Percentiles rank a stretch among this genome's conserved stretches.
Evolutionary conservation across 2,329 filamentous ascomycete genomes (phyloP).

Genomic region (Domatiomyces globalis): DNA sequence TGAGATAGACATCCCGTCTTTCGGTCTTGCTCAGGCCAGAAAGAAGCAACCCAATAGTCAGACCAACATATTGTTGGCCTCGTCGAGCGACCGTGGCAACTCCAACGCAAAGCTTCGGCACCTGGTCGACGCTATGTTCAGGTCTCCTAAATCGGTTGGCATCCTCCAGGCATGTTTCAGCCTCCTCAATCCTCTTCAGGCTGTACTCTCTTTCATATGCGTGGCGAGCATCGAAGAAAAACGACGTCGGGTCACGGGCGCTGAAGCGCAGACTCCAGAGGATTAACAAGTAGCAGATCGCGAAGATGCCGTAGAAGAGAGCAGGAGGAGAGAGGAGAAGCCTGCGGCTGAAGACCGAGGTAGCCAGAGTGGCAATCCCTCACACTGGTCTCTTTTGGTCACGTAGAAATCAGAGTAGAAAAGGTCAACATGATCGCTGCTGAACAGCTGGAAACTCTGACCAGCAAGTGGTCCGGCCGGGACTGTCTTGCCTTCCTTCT

Average conservation of each 20-base stretch:
- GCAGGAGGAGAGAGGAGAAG: too few species aligned
- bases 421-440: too few species aligned
- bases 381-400: too few species aligned
- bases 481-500: background rate
- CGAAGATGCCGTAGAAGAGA: background rate
- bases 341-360: too few species aligned
- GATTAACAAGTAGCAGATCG: background rate
- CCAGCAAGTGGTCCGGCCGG: background rate
- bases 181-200: too few species aligned
- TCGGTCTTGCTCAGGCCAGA: slow-evolving; percentile 30
- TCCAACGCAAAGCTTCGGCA: slow-evolving; percentile 28
- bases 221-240: slow-evolving; percentile 1
- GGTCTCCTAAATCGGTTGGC: background rate
- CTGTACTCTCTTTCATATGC: background rate
- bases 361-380: too few species aligned
- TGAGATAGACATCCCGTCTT: slow-evolving; percentile 28
- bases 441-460: slow-evolving; percentile 6
- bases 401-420: too few species aligned
- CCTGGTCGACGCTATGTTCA: background rate
- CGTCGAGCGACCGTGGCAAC: slow-evolving; percentile 30
- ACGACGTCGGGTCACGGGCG: slow-evolving; percentile 1
- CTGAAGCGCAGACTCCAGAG: slow-evolving; percentile 1
- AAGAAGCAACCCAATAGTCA: slow-evolving; percentile 32
- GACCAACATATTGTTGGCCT: slow-evolving; percentile 27
- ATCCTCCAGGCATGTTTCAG: background rate